Evolutionary conservation across 192 early-diverging fungal species (phyloP).

Genomic region (Coemansia sp.): DNA sequence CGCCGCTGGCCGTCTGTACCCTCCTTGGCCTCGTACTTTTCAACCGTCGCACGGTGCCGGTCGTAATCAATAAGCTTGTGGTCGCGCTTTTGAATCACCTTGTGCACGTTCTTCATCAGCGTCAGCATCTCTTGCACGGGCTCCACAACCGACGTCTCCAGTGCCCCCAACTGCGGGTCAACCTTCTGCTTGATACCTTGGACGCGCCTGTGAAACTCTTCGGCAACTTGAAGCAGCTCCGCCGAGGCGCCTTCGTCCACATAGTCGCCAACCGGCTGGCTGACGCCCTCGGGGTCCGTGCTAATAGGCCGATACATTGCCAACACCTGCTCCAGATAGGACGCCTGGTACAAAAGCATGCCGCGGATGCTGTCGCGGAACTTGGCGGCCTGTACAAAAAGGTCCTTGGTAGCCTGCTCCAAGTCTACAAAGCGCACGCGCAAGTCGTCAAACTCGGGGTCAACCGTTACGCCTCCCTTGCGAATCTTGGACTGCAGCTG

Average conservation of each 20-base stretch:
- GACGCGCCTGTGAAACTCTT: conserved; percentile 42
- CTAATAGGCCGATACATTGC: conserved; percentile 57
- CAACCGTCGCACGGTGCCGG: conserved; percentile 64
- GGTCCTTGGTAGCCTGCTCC: conserved; percentile 53
- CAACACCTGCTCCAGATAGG: conserved; percentile 55
- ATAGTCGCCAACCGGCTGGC: conserved; percentile 42
- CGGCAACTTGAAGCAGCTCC: conserved; percentile 42
- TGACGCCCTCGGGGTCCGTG: conserved; percentile 37
- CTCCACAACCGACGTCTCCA: conserved; percentile 74
- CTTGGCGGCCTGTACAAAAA: conserved; percentile 63
- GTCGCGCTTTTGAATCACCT: conserved; percentile 80
- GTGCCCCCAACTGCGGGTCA: conserved; percentile 61
- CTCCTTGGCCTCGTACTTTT: conserved; percentile 71
- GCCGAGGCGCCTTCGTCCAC: conserved; percentile 55
- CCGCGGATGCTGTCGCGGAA: conserved; percentile 60
- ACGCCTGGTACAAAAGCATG: conserved; percentile 59
- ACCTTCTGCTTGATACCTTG: conserved; percentile 51
- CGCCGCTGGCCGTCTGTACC: conserved; percentile 47
- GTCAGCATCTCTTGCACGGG: conserved; percentile 74
- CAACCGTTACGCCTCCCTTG: conserved; percentile 51
- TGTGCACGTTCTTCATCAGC: conserved; percentile 74
- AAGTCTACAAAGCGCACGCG: conserved; percentile 60
- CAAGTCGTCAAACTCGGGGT: conserved; percentile 64
- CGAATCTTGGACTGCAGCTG: conserved; percentile 66
- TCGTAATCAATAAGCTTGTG: conserved; percentile 95